Evolutionary conservation across 768 basidiomycete genomes (phyloP).

Genomic region (Phanerodontia chrysosporium): DNA sequence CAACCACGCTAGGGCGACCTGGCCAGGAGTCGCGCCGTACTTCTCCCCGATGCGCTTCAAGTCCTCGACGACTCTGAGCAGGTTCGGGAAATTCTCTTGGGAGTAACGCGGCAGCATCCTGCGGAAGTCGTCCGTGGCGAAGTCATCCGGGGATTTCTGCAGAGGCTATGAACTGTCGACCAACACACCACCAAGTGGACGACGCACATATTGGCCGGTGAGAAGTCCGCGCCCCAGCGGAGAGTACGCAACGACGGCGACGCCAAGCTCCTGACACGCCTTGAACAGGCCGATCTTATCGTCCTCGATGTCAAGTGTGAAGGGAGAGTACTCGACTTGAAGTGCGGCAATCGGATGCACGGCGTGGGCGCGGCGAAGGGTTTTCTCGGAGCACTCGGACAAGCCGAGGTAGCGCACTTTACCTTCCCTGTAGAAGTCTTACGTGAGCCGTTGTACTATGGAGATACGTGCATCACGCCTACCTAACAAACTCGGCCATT

Average conservation of each 20-base stretch:
- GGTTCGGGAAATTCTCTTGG: constrained; percentile 41
- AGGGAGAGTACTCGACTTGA: constrained; percentile 35
- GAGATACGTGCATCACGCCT: constrained; percentile 11
- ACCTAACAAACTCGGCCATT: constrained; percentile 26
- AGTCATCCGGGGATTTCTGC: constrained; percentile 2
- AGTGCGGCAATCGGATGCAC: constrained; percentile 34
- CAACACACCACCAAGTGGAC: constrained; percentile 15
- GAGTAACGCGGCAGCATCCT: constrained; percentile 16
- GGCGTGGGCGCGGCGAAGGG: constrained; percentile 33
- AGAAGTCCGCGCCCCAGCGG: constrained; percentile 48
- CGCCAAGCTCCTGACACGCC: constrained; percentile 38
- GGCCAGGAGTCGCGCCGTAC: constrained; percentile 29
- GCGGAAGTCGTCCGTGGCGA: constrained; percentile 24
- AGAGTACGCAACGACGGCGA: constrained; percentile 38
- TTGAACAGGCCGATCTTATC: constrained; percentile 30
- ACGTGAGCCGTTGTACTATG: neutral
- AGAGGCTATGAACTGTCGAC: constrained; percentile 25
- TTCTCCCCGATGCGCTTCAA: constrained; percentile 30
- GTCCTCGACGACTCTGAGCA: constrained; percentile 32
- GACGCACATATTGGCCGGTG: constrained; percentile 39
- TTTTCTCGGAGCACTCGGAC: constrained; percentile 29
- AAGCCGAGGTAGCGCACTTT: constrained; percentile 33
- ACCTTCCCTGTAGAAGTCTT: constrained; percentile 20
- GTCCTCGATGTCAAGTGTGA: constrained; percentile 33
- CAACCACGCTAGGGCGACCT: constrained; percentile 31